Evolutionary conservation across 345 rosid species (phyloP).

Genomic region (Raphanus sativus): DNA sequence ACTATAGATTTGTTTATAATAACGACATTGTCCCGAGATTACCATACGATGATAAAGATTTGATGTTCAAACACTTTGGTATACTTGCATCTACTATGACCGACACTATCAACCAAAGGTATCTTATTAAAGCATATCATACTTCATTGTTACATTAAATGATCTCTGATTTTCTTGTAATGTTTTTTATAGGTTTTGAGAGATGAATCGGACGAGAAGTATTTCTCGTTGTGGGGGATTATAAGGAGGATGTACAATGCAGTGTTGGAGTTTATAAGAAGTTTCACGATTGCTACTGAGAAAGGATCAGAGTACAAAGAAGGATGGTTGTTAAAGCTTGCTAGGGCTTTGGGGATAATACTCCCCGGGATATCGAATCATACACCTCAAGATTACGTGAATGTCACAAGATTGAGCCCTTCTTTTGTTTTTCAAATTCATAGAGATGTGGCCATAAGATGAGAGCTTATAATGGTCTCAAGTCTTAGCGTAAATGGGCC

Average conservation of each 20-base stretch:
- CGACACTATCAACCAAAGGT: slow-evolving; percentile 50
- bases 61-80: slow-evolving; percentile 83
- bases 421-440: slow-evolving; percentile 27
- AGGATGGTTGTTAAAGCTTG: slow-evolving; percentile 40
- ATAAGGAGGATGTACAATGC: slow-evolving; percentile 41
- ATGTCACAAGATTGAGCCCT: slow-evolving; percentile 36
- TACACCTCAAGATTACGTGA: slow-evolving; percentile 51
- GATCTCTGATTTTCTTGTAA: background rate
- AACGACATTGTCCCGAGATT: slow-evolving; percentile 71
- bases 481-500: background rate
- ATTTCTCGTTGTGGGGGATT: slow-evolving; percentile 38
- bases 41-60: slow-evolving; percentile 59
- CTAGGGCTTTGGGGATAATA: slow-evolving; percentile 41
- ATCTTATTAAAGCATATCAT: background rate
- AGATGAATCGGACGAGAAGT: slow-evolving; percentile 57
- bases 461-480: background rate
- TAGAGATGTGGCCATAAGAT: slow-evolving; percentile 21
- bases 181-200: slow-evolving; percentile 41
- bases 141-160: background rate
- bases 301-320: slow-evolving; percentile 45
- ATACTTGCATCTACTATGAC: slow-evolving; percentile 53
- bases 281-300: slow-evolving; percentile 46
- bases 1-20: slow-evolving; percentile 65
- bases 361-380: slow-evolving; percentile 48
- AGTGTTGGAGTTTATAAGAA: slow-evolving; percentile 52